Conservation (phyloP, 345 rosid genomes). For the Aquilaria malaccensis region DNA sequence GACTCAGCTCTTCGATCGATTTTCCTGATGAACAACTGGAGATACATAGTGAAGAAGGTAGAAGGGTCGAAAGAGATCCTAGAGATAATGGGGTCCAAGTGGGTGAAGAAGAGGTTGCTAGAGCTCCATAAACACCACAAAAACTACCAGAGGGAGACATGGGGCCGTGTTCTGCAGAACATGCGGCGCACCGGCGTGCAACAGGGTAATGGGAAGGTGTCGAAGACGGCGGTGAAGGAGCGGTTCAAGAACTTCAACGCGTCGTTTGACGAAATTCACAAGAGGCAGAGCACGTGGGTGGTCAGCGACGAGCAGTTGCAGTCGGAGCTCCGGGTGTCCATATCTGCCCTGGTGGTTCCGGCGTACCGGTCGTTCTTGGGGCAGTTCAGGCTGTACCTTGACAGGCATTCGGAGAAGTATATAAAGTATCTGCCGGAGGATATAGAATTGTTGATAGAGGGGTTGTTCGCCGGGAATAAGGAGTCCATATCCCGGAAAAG, state of each 20-base stretch:
- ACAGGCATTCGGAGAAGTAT: slow-evolving; percentile 64
- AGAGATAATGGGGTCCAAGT: slow-evolving; percentile 47
- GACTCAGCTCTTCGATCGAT: slow-evolving; percentile 52
- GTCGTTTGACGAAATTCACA: slow-evolving; percentile 80
- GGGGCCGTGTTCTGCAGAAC: slow-evolving; percentile 56
- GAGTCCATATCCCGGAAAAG: slow-evolving; percentile 43
- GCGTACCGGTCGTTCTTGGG: slow-evolving; percentile 76
- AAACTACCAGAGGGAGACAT: slow-evolving; percentile 79
- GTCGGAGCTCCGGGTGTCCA: slow-evolving; percentile 81
- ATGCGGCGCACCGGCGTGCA: slow-evolving; percentile 61
- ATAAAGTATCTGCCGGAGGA: slow-evolving; percentile 86
- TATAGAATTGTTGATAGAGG: slow-evolving; percentile 59
- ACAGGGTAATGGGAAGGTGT: slow-evolving; percentile 49
- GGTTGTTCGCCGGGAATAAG: slow-evolving; percentile 72
- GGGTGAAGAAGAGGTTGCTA: slow-evolving; percentile 57
- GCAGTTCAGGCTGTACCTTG: slow-evolving; percentile 62
- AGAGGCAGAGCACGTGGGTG: slow-evolving; percentile 82
- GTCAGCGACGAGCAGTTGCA: slow-evolving; percentile 83
- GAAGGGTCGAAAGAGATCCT: slow-evolving; percentile 59
- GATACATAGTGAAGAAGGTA: slow-evolving; percentile 69
- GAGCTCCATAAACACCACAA: slow-evolving; percentile 68
- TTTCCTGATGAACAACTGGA: slow-evolving; percentile 90
- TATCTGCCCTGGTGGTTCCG: slow-evolving; percentile 72
- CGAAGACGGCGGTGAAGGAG: slow-evolving; percentile 62
- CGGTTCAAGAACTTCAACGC: slow-evolving; percentile 66